Base-by-base conservation (phyloP, 805 yeast species). In the Teunomyces aglyptinius region DNA sequence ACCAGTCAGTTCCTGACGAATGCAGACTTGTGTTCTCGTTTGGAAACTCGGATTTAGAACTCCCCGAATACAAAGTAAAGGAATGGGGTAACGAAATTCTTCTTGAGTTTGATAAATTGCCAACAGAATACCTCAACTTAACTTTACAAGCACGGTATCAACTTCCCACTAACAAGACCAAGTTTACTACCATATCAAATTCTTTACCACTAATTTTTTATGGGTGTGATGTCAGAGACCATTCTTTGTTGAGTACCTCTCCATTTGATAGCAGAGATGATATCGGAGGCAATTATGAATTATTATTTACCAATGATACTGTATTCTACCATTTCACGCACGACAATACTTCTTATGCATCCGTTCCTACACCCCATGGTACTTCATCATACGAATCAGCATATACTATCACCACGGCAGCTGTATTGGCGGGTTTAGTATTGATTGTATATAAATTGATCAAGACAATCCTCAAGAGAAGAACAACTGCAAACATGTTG, bases 41-140 rank as follows among this genome's bases (percentile, higher is more conserved):
- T 43, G 77, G 77, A 1, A 52, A 61, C 6, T 47, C 51, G 12
- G 70, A 73, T 49, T 55, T 73, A 45, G 77, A 73, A 52, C 56
- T 69, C 10, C 77, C 77, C 0, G 73, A 56, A 35, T 73, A 72
- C 50, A 57, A 61, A 15, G 55, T 70, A 7, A 20, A 46, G 2
- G 60, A 60, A 42, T 72, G 77, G 77, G 77, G 77, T 0, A 66
- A 58, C 47, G 76, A 72, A 47, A 49, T 67, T 3, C 52, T 73
- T 28, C 46, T 70, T 38, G 69, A 66, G 46, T 51, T 63, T 35
- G 51, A 53, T 18, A 45, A 50, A 18, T 19, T 35, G 8, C 38
- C 51, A 1, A 38, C 41, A 10, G 26, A 24, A 11, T 50, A 46
- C 12, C 49, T 67, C 4, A 60, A 57, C 15, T 48, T 71, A 24